A percentile compares a stretch with the other conserved stretches of the same genome.
Evolutionary conservation across 352 stramenopile species (phyloP).

Genomic region (Phytophthora tubulina): DNA sequence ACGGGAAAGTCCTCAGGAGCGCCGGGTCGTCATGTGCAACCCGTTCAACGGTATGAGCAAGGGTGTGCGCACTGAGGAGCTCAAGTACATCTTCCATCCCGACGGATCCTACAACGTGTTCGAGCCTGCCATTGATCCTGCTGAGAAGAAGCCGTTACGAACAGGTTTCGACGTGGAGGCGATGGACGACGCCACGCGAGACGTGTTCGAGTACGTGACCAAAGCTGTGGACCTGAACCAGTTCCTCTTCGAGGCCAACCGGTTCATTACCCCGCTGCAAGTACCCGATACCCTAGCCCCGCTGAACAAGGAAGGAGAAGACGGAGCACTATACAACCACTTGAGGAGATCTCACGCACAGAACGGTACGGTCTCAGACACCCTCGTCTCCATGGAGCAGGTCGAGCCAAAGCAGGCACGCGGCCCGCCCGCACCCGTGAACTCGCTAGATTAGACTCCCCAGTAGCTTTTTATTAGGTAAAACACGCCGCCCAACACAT

Average conservation of each 20-base stretch:
- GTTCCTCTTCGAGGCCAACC: constrained; percentile 76
- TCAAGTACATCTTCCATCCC: constrained; percentile 80
- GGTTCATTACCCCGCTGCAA: constrained; percentile 54
- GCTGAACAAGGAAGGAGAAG: neutral
- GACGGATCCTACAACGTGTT: constrained; percentile 80
- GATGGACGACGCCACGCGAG: constrained; percentile 60
- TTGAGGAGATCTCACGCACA: constrained; percentile 21
- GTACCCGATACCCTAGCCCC: neutral
- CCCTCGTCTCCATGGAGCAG: constrained; percentile 3
- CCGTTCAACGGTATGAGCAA: constrained; percentile 79
- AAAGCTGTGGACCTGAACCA: constrained; percentile 76
- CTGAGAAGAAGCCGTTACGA: constrained; percentile 60
- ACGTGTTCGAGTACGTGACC: constrained; percentile 61
- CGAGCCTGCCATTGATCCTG: constrained; percentile 51
- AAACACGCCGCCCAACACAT: constrained; percentile 17
- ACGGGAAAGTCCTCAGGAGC: constrained; percentile 40
- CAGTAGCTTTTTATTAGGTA: constrained; percentile 42
- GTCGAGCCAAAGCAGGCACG: constrained; percentile 31
- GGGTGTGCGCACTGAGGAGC: constrained; percentile 67
- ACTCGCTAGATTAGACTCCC: constrained; percentile 40
- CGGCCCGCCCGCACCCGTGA: constrained; percentile 31
- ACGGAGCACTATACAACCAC: constrained; percentile 12
- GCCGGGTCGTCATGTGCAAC: constrained; percentile 72
- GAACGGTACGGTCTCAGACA: constrained; percentile 27
- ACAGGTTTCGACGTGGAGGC: constrained; percentile 70